Base-by-base conservation (phyloP, 2,329 filamentous ascomycete genomes). In the Cercospora citrullina region DNA sequence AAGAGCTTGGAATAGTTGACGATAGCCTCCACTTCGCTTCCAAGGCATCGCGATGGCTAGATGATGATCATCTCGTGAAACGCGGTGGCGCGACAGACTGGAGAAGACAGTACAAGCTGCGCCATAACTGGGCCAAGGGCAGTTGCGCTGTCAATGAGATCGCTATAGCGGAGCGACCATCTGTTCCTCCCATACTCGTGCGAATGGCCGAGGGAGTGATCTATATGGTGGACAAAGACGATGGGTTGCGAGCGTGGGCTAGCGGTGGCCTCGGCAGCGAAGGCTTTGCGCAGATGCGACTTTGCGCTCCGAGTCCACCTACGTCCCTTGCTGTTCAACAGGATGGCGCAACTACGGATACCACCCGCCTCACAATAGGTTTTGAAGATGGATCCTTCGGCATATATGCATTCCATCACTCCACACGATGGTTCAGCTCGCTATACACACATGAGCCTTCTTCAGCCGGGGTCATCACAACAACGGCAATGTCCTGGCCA, bases 61-160 rank as follows among this genome's bases (percentile, higher is more conserved):
- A 89, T 61, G 87, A 90, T 69, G 82, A 85, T 42, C 83, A 86
- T 68, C 76, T 87, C 7, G 84, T 90, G 23, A 81, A 80, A 65
- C 80, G 81, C 67, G 83, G 83, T 12, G 79, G 77, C 5, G 75
- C 80, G 21, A 89, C 87, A 58, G 87, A 95, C 76, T 97, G 94
- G 94, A 96, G 96, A 82, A 86, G 87, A 69, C 91, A 95, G 75
- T 98, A 96, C 80, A 92, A 90, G 75, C 84, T 97, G 60, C 87
- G 92, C 57, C 91, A 97, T 77, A 98, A 98, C 80, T 98, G 95
- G 95, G 87, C 91, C 1, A 87, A 86, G 69, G 95, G 94, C 0
- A 89, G 87, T 72, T 96, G 93, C 75, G 90, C 87, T 42, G 88
- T 97, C 12, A 89, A 91, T 39, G 91, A 96, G 78, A 87, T 97